These are phyloP conservation scores for Cicer pinnatifidum DNA, from an alignment of 306 rosid species.

Conservation along the genomic window DNA sequence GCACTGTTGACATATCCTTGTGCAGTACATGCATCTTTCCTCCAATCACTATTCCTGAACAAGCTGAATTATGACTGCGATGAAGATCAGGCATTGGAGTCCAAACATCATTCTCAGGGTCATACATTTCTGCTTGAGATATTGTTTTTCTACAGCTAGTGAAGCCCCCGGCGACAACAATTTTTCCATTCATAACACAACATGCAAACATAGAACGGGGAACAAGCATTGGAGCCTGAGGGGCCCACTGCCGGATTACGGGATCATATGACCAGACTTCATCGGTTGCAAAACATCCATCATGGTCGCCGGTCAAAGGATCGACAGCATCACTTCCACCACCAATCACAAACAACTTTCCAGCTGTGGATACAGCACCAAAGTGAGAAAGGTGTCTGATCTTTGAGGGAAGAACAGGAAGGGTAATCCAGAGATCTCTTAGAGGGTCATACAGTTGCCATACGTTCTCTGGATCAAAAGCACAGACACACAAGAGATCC, in stretches of 20 bases:
- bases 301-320: slow-evolving; percentile 94
- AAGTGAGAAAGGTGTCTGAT: slow-evolving; percentile 87
- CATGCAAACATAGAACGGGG: slow-evolving; percentile 98
- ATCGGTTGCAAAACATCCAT: slow-evolving; percentile 90
- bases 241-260: slow-evolving; percentile 75
- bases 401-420: slow-evolving; percentile 92
- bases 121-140: slow-evolving; percentile 94
- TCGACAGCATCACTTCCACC: slow-evolving; percentile 97
- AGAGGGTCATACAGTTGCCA: slow-evolving; percentile 96
- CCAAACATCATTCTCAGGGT: slow-evolving; percentile 86
- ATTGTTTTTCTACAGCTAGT: slow-evolving; percentile 91
- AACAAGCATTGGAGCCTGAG: slow-evolving; percentile 81
- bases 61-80: slow-evolving; percentile 86
- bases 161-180: slow-evolving; percentile 95
- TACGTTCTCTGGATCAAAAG: slow-evolving; percentile 90
- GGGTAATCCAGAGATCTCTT: slow-evolving; percentile 88
- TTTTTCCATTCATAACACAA: slow-evolving; percentile 87
- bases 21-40: slow-evolving; percentile 89
- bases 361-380: slow-evolving; percentile 81
- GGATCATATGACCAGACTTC: slow-evolving; percentile 99
- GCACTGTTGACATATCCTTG: slow-evolving; percentile 87
- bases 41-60: slow-evolving; percentile 84
- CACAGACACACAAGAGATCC: slow-evolving; percentile 82
- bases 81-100: slow-evolving; percentile 82
- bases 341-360: slow-evolving; percentile 92